Base-by-base conservation (phyloP, 1,139 yeast species). In the Debaryomyces robertsiae region DNA sequence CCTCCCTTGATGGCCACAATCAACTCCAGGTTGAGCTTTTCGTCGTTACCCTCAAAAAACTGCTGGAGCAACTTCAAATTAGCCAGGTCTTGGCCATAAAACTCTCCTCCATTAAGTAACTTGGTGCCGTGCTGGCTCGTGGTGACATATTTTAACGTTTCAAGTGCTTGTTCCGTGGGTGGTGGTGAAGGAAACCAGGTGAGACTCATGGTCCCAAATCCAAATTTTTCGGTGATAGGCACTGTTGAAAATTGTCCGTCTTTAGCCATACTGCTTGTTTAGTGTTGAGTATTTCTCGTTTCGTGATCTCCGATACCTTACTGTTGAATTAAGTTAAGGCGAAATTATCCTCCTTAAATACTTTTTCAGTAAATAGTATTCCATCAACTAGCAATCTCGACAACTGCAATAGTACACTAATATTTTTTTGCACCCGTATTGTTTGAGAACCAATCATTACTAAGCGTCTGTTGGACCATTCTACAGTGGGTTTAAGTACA, bases 101-200 rank as follows among this genome's bases (percentile, higher is more conserved):
- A 86, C 52, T 84, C 93, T 42, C 94, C 95, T 23, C 79, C 79
- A 55, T 88, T 88, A 65, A 87, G 66, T 45, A 84, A 73, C 23
- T 75, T 77, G 42, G 75, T 75, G 25, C 80, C 81, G 30, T 70
- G 65, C 25, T 74, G 69, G 6, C 49, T 44, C 9, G 56, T 44
- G n/a, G 75, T 58, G 9, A 79, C 79, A 32, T 63, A 65, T 44
- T 71, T 69, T 55, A 81, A 62, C 11, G 73, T 57, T 29, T 70
- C 71, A 43, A 79, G 60, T 1, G 82, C 71, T 41, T 71, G 64
- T 30, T 71, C 77, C 22, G 65, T 58, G 18, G 81, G 70, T 14
- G 60, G 58, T n/a, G 75, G 75, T 2, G 47, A 50, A 2, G 79
- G 72, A 5, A 65, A 63, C 79, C 81, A 73, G 3, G 88, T 79